Evolutionary conservation across 1,284 basidiomycete species (phyloP).

Genomic region (Cutaneotrichosporon cavernicola): DNA sequence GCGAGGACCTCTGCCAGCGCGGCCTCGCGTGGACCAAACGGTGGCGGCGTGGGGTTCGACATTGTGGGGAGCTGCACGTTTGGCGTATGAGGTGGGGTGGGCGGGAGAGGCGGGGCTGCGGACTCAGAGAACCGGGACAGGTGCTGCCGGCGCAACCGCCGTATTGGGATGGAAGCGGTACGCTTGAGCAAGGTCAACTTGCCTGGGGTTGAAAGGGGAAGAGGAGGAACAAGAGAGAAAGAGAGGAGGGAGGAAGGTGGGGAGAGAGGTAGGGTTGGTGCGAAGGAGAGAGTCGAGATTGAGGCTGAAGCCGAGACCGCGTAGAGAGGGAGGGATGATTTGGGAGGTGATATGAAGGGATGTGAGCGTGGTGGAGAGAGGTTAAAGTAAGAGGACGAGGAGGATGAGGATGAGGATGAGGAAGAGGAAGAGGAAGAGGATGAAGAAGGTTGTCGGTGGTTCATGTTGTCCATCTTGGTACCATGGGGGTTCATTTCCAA

Average conservation of each 20-base stretch:
- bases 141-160: background rate
- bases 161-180: background rate
- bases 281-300: background rate
- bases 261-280: background rate
- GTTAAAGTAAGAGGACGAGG: background rate
- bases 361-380: background rate
- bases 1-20: constrained; percentile 15
- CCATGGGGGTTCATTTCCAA: background rate
- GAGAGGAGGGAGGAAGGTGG: background rate
- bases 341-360: background rate
- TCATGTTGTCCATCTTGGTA: background rate
- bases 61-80: background rate
- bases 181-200: background rate
- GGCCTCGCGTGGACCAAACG: constrained; percentile 16
- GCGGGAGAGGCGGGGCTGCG: background rate
- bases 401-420: background rate
- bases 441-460: background rate
- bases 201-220: background rate
- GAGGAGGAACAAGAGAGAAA: background rate
- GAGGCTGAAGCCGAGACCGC: background rate
- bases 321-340: background rate
- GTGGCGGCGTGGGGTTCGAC: background rate
- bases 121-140: background rate
- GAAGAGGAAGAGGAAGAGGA: background rate
- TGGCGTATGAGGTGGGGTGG: background rate